Percentiles rank a stretch among this genome's conserved stretches.
These are phyloP conservation scores for Hypoxylon lenormandii DNA, from an alignment of 495 filamentous ascomycete species.

Conservation along the genomic window DNA sequence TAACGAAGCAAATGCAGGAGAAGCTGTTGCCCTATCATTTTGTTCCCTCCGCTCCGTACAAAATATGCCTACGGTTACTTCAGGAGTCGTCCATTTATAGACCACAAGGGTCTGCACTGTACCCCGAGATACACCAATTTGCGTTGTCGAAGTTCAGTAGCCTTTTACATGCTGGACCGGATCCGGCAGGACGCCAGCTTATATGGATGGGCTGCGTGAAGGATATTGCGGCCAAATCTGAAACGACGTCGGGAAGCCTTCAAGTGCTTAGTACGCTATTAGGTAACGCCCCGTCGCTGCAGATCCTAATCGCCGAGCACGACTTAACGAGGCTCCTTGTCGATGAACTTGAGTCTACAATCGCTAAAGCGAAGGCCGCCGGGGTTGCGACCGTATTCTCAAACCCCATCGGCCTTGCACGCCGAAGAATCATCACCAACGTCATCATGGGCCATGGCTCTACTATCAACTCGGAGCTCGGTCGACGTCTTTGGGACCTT, in stretches of 20 bases:
- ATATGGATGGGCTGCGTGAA: slow-evolving; percentile 60
- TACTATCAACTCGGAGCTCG: slow-evolving; percentile 70
- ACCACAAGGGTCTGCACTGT: slow-evolving; percentile 55
- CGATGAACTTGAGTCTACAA: slow-evolving; percentile 62
- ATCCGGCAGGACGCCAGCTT: slow-evolving; percentile 52
- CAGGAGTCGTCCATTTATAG: slow-evolving; percentile 69
- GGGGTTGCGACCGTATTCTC: slow-evolving; percentile 57
- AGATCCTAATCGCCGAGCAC: slow-evolving; percentile 56
- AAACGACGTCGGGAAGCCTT: slow-evolving; percentile 71
- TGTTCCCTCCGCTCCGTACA: slow-evolving; percentile 57
- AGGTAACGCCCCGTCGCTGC: slow-evolving; percentile 51
- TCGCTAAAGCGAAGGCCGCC: slow-evolving; percentile 49
- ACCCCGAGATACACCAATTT: slow-evolving; percentile 68
- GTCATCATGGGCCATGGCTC: slow-evolving; percentile 70
- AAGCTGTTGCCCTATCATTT: slow-evolving; percentile 26
- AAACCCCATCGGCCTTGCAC: slow-evolving; percentile 58
- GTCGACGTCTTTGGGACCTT: slow-evolving; percentile 72
- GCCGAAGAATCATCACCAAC: slow-evolving; percentile 68
- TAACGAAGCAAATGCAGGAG: slow-evolving; percentile 51
- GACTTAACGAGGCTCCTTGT: slow-evolving; percentile 60
- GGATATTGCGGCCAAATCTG: slow-evolving; percentile 60
- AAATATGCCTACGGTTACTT: slow-evolving; percentile 74
- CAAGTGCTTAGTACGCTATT: slow-evolving; percentile 72
- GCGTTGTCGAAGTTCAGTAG: slow-evolving; percentile 66
- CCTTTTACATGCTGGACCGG: slow-evolving; percentile 58